Percentiles rank a stretch among this genome's conserved stretches.
phyloP scores from a whole-genome alignment of 805 yeast species.

The Pichia rugopelliculosa region DNA sequence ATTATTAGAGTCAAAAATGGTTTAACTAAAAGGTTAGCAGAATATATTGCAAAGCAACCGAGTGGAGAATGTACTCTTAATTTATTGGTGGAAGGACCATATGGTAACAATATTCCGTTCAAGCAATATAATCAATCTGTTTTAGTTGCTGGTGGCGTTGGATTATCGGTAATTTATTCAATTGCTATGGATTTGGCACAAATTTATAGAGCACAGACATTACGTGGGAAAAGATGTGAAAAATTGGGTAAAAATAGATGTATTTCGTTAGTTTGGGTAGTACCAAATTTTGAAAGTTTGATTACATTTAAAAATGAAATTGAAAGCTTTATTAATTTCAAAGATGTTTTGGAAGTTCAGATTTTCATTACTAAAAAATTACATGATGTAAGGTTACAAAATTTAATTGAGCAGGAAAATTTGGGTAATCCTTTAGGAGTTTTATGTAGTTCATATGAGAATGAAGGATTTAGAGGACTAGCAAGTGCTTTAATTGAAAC shows the following conservation, averaged over 20 bases:
- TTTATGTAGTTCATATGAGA: background rate
- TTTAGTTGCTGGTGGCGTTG: conserved; percentile 59
- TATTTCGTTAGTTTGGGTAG: conserved; percentile 25
- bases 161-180: conserved; percentile 50
- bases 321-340: conserved; percentile 18
- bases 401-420: background rate
- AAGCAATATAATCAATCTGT: conserved; percentile 40
- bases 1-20: conserved; percentile 48
- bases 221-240: conserved; percentile 18
- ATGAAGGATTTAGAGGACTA: conserved; percentile 1
- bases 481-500: background rate
- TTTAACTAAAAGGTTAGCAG: conserved; percentile 36
- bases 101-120: conserved; percentile 44
- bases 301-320: conserved; percentile 25
- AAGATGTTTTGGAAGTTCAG: conserved; percentile 22
- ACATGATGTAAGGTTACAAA: conserved; percentile 15
- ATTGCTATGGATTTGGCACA: conserved; percentile 36
- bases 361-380: conserved; percentile 24
- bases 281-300: conserved; percentile 27
- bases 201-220: conserved; percentile 23
- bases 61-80: conserved; percentile 31
- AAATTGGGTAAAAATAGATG: conserved; percentile 10
- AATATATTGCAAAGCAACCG: conserved; percentile 26
- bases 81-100: conserved; percentile 54
- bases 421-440: conserved; percentile 2